These are phyloP conservation scores for Talinum fruticosum DNA, from an alignment of 148 eudicot genomes.

Conservation along the genomic window DNA sequence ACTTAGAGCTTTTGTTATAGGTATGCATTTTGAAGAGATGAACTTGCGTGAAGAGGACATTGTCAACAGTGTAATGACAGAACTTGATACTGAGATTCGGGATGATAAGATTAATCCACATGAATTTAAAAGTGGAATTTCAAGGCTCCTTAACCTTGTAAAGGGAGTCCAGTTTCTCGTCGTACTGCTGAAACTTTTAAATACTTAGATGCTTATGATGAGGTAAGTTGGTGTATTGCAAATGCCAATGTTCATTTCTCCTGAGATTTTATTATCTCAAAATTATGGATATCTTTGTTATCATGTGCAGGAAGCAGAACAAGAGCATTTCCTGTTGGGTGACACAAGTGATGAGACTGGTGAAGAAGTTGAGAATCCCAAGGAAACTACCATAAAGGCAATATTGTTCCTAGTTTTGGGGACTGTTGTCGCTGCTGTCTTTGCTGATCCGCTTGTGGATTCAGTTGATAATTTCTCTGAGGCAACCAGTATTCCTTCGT, in stretches of 20 bases:
- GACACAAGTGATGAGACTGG: slow-evolving; percentile 46
- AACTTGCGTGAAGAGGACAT: slow-evolving; percentile 48
- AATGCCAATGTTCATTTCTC: neutral
- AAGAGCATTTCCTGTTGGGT: slow-evolving; percentile 60
- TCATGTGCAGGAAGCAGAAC: slow-evolving; percentile 52
- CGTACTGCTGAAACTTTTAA: slow-evolving; percentile 31
- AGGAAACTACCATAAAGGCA: slow-evolving; percentile 56
- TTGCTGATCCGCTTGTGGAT: slow-evolving; percentile 93
- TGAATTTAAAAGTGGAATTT: slow-evolving; percentile 63
- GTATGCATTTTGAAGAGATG: slow-evolving; percentile 58
- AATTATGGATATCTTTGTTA: too few species aligned
- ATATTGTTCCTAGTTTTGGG: slow-evolving; percentile 53
- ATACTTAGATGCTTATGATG: slow-evolving; percentile 41
- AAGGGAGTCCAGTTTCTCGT: slow-evolving; percentile 24
- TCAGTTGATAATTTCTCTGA: slow-evolving; percentile 76
- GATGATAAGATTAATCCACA: slow-evolving; percentile 38
- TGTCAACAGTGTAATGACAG: slow-evolving; percentile 53
- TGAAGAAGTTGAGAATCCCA: slow-evolving; percentile 51
- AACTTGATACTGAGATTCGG: slow-evolving; percentile 47
- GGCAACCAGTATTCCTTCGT: slow-evolving; percentile 85
- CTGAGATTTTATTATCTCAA: neutral
- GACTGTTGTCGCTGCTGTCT: slow-evolving; percentile 64
- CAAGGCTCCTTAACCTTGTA: slow-evolving; percentile 51
- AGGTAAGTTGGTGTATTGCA: slow-evolving; percentile 30
- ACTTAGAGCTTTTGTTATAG: slow-evolving; percentile 64